Base-by-base conservation (phyloP, 768 basidiomycete genomes). In the Tricholoma saponaceum region DNA sequence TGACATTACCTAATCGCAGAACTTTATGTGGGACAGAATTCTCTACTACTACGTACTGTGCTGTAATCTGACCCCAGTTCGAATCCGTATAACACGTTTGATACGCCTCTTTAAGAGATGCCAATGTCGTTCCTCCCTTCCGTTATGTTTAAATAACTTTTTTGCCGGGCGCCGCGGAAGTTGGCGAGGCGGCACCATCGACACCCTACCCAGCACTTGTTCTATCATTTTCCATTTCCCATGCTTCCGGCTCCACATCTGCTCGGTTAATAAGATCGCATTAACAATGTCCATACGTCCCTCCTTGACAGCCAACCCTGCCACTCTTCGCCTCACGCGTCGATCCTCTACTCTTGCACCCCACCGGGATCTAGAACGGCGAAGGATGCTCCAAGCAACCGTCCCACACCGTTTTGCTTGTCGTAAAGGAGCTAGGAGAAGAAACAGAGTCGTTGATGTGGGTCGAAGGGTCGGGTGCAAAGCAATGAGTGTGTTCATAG, bases 271-370 rank as follows among this genome's bases (percentile, higher is more conserved):
- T 30, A 71, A 55, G 56, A 76, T 65, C 58, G 64, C 65, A 57
- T 71, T 54, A 16, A 74, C 72, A 57, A 87, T 79, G 63, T 83
- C 83, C 59, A 74, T 69, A 46, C 85, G 79, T 14, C 85, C 82
- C 72, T 90, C 83, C 67, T 85, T 87, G 55, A 86, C 64, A 28
- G 87, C 88, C 49, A 87, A 73, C 41, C 68, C 70, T 5, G 79
- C 78, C 53, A 90, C 69, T 41, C 85, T 81, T 57, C 84, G 79
- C 64, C 81, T 78, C 20, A 90, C 87, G 20, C 76, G 72, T 52
- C 77, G 73, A 70, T 87, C 83, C 62, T 80, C 80, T 5, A 86
- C 72, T 23, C 67, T 68, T 18, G 69, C 55, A 2, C 89, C 88
- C 85, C 85, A 90, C 61, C 75, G 73, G 53, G 66, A 66, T 61